Percentiles rank a stretch among this genome's conserved stretches.
Evolutionary conservation across 2,329 filamentous ascomycete species (phyloP).

Genomic region (Xylariaceae sp.): DNA sequence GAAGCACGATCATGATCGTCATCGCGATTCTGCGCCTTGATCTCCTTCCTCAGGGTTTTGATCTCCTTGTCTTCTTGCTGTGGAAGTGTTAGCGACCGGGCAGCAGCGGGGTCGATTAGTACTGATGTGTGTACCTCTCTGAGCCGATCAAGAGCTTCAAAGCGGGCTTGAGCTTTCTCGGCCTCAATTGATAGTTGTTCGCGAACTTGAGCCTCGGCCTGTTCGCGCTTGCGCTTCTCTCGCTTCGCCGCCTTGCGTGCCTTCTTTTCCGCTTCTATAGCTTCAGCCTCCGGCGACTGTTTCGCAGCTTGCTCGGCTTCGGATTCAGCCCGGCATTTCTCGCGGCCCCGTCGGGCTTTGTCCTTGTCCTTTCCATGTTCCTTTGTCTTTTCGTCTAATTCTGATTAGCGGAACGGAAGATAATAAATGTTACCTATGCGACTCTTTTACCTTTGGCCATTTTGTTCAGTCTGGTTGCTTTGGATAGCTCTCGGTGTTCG

Average conservation of each 20-base stretch:
- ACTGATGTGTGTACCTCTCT: constrained; percentile 23
- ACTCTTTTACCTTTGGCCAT: constrained; percentile 22
- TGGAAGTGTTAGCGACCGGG: constrained; percentile 1
- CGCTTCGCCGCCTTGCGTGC: constrained; percentile 36
- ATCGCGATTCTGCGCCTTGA: constrained; percentile 18
- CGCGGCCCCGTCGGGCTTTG: constrained; percentile 26
- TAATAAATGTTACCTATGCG: neutral
- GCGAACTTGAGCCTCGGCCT: constrained; percentile 36
- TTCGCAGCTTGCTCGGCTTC: constrained; percentile 36
- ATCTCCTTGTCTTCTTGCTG: constrained; percentile 26
- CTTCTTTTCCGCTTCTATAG: constrained; percentile 32
- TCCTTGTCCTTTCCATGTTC: constrained; percentile 26
- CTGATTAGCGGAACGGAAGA: constrained; percentile 8
- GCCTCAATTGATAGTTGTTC: constrained; percentile 37
- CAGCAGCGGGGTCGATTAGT: too few species aligned
- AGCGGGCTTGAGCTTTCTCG: constrained; percentile 31
- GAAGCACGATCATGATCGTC: constrained; percentile 22
- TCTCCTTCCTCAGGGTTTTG: constrained; percentile 19
- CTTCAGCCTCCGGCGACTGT: constrained; percentile 32
- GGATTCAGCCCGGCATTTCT: constrained; percentile 34
- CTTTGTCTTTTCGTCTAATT: constrained; percentile 28
- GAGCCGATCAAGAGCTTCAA: constrained; percentile 25
- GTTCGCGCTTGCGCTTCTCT: constrained; percentile 34
- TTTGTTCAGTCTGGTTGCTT: constrained; percentile 23
- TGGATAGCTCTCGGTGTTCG: constrained; percentile 22